phyloP scores from a whole-genome alignment of 1,139 yeast genomes.

The Hansenula sp. region DNA sequence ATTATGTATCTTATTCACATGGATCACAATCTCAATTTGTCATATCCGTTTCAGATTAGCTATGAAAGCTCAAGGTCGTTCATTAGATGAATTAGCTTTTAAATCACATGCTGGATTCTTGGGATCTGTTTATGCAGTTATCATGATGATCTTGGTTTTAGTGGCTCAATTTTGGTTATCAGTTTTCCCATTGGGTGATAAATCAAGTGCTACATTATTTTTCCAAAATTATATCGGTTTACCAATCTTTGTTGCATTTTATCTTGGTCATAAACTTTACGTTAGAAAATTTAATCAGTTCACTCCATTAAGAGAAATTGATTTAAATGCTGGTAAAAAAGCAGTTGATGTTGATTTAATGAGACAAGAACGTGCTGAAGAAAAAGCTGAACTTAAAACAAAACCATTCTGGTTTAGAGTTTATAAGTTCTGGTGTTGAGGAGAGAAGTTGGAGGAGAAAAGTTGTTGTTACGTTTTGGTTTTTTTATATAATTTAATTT shows the following conservation, averaged over 20 bases:
- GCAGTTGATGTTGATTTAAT: conserved; percentile 42
- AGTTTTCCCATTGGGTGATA: conserved; percentile 53
- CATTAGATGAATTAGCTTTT: conserved; percentile 58
- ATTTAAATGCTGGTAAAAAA: conserved; percentile 46
- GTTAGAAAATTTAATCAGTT: conserved; percentile 32
- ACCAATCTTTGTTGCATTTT: conserved; percentile 42
- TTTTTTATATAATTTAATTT: not conserved
- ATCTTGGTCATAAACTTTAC: conserved; percentile 37
- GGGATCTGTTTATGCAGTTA: conserved; percentile 61
- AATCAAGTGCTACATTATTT: conserved; percentile 43
- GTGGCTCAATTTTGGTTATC: conserved; percentile 75
- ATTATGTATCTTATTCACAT: conserved; percentile 70
- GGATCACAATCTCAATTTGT: conserved; percentile 71
- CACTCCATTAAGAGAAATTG: conserved; percentile 35
- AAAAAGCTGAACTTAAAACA: conserved; percentile 15
- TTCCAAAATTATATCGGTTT: conserved; percentile 46
- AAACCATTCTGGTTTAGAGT: conserved; percentile 28
- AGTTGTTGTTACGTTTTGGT: not conserved
- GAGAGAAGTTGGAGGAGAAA: too few species aligned
- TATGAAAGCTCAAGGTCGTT: conserved; percentile 54
- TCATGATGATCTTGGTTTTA: conserved; percentile 52
- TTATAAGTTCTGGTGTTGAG: conserved; percentile 52
- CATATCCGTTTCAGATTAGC: conserved; percentile 73
- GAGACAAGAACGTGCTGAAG: conserved; percentile 37
- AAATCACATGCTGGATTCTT: conserved; percentile 59